Evolutionary conservation across 768 basidiomycete species (phyloP), one percentile per base, ranked within the genome.

Genomic region (Termitomyces sp.): DNA sequence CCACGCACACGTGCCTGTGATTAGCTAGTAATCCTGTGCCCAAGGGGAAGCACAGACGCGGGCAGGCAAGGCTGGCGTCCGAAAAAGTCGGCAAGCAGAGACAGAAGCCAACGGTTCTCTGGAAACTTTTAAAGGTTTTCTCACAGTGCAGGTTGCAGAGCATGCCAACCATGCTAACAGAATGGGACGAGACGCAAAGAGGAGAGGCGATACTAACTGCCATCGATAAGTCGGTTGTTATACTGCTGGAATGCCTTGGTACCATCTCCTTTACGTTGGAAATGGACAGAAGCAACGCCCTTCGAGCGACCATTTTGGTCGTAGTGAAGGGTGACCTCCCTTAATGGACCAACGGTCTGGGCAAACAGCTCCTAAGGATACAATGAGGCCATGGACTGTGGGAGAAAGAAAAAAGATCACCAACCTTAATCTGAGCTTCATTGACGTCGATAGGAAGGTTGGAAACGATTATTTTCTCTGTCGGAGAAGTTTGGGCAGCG

Each of bases 161-260:
- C 53, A 58, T 61, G 59, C 60, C 64, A 64, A 60, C 64, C 63
- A 68, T 55, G 67, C 63, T 57, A 53, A 60, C 50, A 70, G 65
- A 71, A 72, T 56, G 67, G 71, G 72, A 72, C 67, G 70, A 72
- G 68, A 75, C 65, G 71, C 69, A 71, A 72, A 72, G 70, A 71
- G 71, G 72, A 74, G 75, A 79, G 80, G 76, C 78, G 85, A 82
- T 90, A 98, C 97, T 94, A 90, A 99, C 97, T 97, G 80, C 94
- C 94, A 88, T 99, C 97, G 85, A 99, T 95, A 77, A 98, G 90
- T 71, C 97, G 89, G 78, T 92, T 92, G 83, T 99, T 93, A 80
- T 98, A 99, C 63, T 92, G 85, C 65, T 89, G 82, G 73, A 87
- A 94, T 3, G 97, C 97, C 80, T 88, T 92, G 70, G 85, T 85